Conservation (phyloP, 441 rosid genomes). For the Pelargonium cotyledonis region DNA sequence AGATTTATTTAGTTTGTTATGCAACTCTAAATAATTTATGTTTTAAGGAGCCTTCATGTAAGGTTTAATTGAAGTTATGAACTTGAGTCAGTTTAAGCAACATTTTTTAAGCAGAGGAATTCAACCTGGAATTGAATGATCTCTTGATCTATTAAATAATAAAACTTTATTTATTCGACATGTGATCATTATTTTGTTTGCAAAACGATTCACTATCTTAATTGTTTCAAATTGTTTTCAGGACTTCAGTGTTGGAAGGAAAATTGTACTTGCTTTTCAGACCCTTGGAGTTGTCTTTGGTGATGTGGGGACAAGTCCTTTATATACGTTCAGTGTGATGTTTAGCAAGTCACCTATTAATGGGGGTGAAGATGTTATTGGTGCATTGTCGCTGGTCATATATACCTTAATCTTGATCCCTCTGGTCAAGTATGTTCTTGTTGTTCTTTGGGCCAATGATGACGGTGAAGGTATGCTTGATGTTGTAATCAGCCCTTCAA, state of each 20-base stretch:
- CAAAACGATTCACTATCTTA: not conserved
- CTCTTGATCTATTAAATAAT: not conserved
- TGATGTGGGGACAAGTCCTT: slow-evolving; percentile 95
- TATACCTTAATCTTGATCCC: slow-evolving; percentile 83
- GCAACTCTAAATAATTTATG: too few species aligned
- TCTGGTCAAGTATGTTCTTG: slow-evolving; percentile 74
- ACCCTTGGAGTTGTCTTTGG: slow-evolving; percentile 94
- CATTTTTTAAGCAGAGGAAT: too few species aligned
- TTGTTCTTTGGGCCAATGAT: slow-evolving; percentile 94
- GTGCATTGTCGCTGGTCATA: slow-evolving; percentile 80
- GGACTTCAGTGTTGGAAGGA: slow-evolving; percentile 74
- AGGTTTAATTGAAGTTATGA: too few species aligned
- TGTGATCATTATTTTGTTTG: not conserved
- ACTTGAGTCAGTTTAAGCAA: too few species aligned
- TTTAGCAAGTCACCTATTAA: slow-evolving; percentile 74
- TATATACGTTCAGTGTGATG: slow-evolving; percentile 85
- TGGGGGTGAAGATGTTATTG: slow-evolving; percentile 73
- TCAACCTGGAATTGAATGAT: too few species aligned
- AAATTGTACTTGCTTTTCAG: slow-evolving; percentile 70
- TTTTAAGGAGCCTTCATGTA: too few species aligned
- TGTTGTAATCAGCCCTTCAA: not conserved
- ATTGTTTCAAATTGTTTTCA: slow-evolving; percentile 28
- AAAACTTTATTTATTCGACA: not conserved
- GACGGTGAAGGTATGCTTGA: slow-evolving; percentile 77
- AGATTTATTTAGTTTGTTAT: too few species aligned